phyloP scores from a whole-genome alignment of 495 filamentous ascomycete genomes.

The Neurospora sp. region DNA sequence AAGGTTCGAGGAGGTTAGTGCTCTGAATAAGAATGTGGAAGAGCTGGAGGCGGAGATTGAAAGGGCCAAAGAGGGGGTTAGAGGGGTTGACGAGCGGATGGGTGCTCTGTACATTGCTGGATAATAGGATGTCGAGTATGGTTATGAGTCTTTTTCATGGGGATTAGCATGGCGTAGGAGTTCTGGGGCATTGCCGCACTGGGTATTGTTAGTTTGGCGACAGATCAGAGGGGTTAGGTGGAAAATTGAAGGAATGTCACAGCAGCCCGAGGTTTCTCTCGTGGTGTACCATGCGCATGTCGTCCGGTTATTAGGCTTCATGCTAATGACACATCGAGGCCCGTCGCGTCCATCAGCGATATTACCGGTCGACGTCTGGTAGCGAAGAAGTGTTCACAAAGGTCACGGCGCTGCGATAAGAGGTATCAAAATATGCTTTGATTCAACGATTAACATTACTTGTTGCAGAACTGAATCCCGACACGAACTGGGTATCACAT shows the following conservation, averaged over 20 bases:
- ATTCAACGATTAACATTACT: neutral
- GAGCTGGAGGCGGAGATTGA: conserved; percentile 81
- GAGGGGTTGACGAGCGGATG: conserved; percentile 44
- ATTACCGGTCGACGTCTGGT: neutral
- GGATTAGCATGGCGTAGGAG: neutral
- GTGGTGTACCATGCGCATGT: neutral
- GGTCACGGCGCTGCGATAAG: neutral
- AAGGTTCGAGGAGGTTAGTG: conserved; percentile 85
- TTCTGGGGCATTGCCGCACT: neutral
- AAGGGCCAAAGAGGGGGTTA: conserved; percentile 44
- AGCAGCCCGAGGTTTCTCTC: neutral
- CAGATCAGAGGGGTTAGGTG: neutral
- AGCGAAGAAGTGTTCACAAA: neutral
- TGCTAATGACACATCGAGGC: neutral
- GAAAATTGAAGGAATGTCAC: neutral
- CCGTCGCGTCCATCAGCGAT: neutral
- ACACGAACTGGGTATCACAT: neutral
- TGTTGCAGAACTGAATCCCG: neutral
- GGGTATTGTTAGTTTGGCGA: neutral
- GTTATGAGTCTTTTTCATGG: neutral
- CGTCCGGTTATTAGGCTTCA: neutral
- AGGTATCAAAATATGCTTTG: neutral
- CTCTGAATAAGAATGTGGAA: conserved; percentile 68
- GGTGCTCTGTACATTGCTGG: conserved; percentile 33
- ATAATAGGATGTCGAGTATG: neutral